phyloP scores from a whole-genome alignment of 2,329 filamentous ascomycete genomes.

The Aureobasidium sp. region DNA sequence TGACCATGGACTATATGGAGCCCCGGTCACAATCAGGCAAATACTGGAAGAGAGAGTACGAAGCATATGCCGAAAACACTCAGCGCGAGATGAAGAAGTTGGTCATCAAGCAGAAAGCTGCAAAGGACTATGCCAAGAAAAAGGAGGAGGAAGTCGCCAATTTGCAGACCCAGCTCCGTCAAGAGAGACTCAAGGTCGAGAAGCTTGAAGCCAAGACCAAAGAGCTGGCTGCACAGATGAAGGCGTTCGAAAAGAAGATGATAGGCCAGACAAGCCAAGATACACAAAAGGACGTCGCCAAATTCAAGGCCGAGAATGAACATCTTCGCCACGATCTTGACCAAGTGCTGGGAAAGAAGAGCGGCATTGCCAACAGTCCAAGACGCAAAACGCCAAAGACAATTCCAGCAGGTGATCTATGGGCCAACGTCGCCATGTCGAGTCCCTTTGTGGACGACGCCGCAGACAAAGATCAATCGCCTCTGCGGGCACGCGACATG shows the following conservation, averaged over 20 bases:
- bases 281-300: neutral
- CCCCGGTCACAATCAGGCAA: slow-evolving; percentile 68
- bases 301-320: neutral
- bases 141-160: slow-evolving; percentile 67
- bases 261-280: slow-evolving; percentile 4
- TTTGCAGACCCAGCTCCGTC: slow-evolving; percentile 57
- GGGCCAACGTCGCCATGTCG: slow-evolving; percentile 8
- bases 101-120: slow-evolving; percentile 70
- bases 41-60: slow-evolving; percentile 75
- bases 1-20: slow-evolving; percentile 64
- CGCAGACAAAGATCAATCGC: slow-evolving; percentile 4
- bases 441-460: slow-evolving; percentile 11
- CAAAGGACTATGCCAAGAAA: slow-evolving; percentile 70
- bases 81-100: slow-evolving; percentile 69
- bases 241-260: slow-evolving; percentile 32
- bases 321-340: slow-evolving; percentile 8
- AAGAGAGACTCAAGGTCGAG: slow-evolving; percentile 60
- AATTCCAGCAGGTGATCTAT: slow-evolving; percentile 5
- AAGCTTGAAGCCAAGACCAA: slow-evolving; percentile 57
- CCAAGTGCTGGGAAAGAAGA: neutral
- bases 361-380: neutral
- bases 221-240: slow-evolving; percentile 54
- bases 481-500: slow-evolving; percentile 9
- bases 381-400: slow-evolving; percentile 8
- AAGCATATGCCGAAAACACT: slow-evolving; percentile 65